Evolutionary conservation across 805 yeast genomes (phyloP), one percentile per base, ranked within the genome.

Genomic region (Hanseniaspora osmophila): DNA sequence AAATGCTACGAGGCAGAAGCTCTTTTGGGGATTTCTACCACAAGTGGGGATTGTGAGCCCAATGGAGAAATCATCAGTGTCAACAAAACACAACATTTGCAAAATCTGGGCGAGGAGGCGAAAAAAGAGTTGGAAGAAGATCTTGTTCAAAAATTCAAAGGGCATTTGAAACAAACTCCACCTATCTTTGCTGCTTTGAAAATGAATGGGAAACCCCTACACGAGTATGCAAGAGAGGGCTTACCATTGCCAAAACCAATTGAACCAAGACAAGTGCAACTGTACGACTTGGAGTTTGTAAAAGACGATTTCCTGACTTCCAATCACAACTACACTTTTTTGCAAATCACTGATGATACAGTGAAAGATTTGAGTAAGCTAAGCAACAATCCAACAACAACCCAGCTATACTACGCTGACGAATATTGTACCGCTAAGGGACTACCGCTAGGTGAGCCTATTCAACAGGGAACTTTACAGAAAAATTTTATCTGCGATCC

Each of bases 121-220:
- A 40, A 40, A 29, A 17, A 17, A 13, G 30, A 17, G 6, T 15
- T 46, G 13, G 62, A 65, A 50, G 80, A 74, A 2, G 59, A 69
- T 40, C 62, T 88, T 11, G 63, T 63, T 11, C 66, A 65, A 6
- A 79, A 79, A 61, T 87, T 92, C 57, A 66, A 77, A n/a, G 98
- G 97, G 0, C 72, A 77, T 13, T 66, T 88, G 44, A 72, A 72
- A 53, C 99, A 92, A 63, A 81, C 94, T 0, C 98, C 99, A 11
- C 98, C 99, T 0, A 80, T 92, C 12, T 92, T 77, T 61, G 84
- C 96, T 15, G 98, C 98, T 0, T 67, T 94, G 48, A 90, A 90
- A 58, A 82, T 94, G 78, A 80, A 86, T 57, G 99, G 99, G 15
- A 86, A 80, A 63, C 94, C 95, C 3, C 66, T 94, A 42, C 87